These are phyloP conservation scores for Quercus alba DNA, from an alignment of 306 rosid species.

Conservation along the genomic window DNA sequence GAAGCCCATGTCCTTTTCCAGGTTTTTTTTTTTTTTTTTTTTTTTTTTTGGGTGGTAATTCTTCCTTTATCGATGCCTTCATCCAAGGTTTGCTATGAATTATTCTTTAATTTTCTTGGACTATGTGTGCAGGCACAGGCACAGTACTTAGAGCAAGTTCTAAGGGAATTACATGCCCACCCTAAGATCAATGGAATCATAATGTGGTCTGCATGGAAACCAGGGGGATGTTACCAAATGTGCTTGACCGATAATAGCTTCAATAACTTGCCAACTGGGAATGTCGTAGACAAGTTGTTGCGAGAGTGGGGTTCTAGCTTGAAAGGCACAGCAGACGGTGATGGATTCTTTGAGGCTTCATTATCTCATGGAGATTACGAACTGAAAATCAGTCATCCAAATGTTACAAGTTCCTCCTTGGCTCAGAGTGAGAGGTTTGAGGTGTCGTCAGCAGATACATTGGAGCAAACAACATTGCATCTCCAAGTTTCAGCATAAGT, in stretches of 20 bases:
- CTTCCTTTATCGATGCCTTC: no score
- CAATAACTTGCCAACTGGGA: constrained; percentile 60
- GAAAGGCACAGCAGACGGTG: constrained; percentile 22
- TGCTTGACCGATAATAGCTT: constrained; percentile 64
- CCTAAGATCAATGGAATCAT: constrained; percentile 60
- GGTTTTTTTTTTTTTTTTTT: no score
- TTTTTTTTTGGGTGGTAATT: no score
- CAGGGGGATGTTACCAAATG: constrained; percentile 50
- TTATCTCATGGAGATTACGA: constrained; percentile 49
- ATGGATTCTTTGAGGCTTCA: constrained; percentile 35
- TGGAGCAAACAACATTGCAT: not conserved
- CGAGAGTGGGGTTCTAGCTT: constrained; percentile 44
- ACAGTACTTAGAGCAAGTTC: constrained; percentile 44
- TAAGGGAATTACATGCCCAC: constrained; percentile 62
- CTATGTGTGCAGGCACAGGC: constrained; percentile 46
- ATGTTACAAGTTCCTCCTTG: constrained; percentile 7
- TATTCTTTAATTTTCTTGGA: not conserved
- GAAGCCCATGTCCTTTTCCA: no score
- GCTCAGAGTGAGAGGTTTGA: constrained; percentile 12
- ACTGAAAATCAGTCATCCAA: constrained; percentile 24
- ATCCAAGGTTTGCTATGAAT: not conserved
- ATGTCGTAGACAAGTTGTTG: constrained; percentile 64
- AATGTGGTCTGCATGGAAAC: constrained; percentile 53
- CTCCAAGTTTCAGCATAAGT: constrained; percentile 17
- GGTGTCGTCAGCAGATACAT: not conserved